These are phyloP conservation scores for Striga hermonthica DNA, from an alignment of 305 asterid species.

Conservation along the genomic window DNA sequence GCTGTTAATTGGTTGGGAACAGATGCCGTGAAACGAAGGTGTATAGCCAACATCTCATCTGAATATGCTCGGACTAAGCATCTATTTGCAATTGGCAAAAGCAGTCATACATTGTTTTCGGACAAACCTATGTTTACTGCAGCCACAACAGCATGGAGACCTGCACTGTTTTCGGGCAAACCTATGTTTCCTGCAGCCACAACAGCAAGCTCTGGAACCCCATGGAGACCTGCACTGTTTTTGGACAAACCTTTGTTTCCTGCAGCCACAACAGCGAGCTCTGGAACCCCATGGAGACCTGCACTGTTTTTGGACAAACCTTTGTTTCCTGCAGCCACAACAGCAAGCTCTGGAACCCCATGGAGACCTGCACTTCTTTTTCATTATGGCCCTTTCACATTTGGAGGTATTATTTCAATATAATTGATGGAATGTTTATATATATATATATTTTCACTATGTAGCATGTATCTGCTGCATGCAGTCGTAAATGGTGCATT, in stretches of 20 bases:
- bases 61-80: conserved; percentile 43
- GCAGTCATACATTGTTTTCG: conserved; percentile 38
- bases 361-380: conserved; percentile 59
- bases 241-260: conserved; percentile 53
- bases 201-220: too few relatives aligned
- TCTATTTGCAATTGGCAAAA: conserved; percentile 41
- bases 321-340: conserved; percentile 51
- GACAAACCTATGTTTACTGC: conserved; percentile 49
- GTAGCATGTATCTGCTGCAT: too few relatives aligned
- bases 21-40: conserved; percentile 55
- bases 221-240: too few relatives aligned
- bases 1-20: conserved; percentile 80
- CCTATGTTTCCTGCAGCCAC: too few relatives aligned
- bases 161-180: too few relatives aligned
- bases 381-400: conserved; percentile 48
- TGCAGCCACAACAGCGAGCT: conserved; percentile 46
- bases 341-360: conserved; percentile 52
- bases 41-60: conserved; percentile 35
- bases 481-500: too few relatives aligned
- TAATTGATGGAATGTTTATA: too few relatives aligned
- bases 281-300: conserved; percentile 62
- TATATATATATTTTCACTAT: too few relatives aligned
- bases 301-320: too few relatives aligned
- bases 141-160: too few relatives aligned
- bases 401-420: conserved; percentile 73